Base-by-base conservation (phyloP, 1,284 basidiomycete genomes). In the Puccinia hordei region DNA sequence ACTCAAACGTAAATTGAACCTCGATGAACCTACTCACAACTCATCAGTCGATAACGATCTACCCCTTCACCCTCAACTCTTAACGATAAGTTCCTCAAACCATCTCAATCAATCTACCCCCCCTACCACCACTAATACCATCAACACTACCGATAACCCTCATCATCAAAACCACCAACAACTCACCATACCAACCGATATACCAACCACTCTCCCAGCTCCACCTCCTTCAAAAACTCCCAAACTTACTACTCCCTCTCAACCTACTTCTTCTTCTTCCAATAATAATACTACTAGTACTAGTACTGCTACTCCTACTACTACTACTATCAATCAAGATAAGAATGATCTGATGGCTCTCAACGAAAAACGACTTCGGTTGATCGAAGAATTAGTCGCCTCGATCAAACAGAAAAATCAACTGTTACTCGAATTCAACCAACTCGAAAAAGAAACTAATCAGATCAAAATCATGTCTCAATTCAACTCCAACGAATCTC, bases 391-490 rank as follows among this genome's bases (percentile, higher is more conserved):
- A 1, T 19, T 73, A 0, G 22, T 53, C 1, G 19, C 35, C 1
- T 19, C 71, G 9, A 57, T 73, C 6, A 73, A 55, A 3, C 1
- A 8, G 12, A 73, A 73, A 19, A 57, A 55, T 30, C 13, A 38
- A 12, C n/a, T 57, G 2, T 15, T 73, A 2, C 15, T 8, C n/a
- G 51, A 73, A 22, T 57, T 55, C 17, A 73, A 57, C 53, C 24
- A 24, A 8, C 35, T 73, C 17, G 71, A 73, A 57, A 22, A 24
- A 5, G 51, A 57, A 15, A 57, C 49, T 15, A 73, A 73, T 22
- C 49, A 73, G 22, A 73, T 73, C 35, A 57, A 55, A 35, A 73
- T 73, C 71, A 73, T 73, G 71, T 35, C 49, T 27, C 30, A 53
- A 17, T 57, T 73, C 30, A 55, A 55, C 12, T 55, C 71, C 17